Evolutionary conservation across 805 yeast genomes (phyloP).

Genomic region (Starmera amethionina): DNA sequence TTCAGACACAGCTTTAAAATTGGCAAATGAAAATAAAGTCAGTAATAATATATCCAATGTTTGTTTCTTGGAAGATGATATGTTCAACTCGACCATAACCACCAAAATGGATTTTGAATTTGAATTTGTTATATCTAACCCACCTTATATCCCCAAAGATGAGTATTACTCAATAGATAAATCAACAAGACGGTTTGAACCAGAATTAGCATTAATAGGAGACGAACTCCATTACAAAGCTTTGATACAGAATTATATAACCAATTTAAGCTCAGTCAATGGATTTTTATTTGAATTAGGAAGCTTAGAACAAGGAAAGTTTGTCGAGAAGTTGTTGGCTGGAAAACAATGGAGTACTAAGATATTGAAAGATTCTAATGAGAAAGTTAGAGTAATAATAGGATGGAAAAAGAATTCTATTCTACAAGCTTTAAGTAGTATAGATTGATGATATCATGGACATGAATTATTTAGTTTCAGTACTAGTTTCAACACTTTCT

Average conservation of each 20-base stretch:
- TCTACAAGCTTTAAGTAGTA: neutral
- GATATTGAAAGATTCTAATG: conserved; percentile 38
- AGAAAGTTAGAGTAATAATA: conserved; percentile 46
- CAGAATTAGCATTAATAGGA: conserved; percentile 71
- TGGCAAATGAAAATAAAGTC: conserved; percentile 38
- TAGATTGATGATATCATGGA: conserved; percentile 3
- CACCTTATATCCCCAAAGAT: conserved; percentile 66
- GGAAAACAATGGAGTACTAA: conserved; percentile 40
- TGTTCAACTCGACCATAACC: conserved; percentile 1
- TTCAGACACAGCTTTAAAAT: conserved; percentile 38
- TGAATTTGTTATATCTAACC: conserved; percentile 71
- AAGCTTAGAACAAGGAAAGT: conserved; percentile 41
- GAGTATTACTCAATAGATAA: conserved; percentile 30
- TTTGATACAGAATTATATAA: conserved; percentile 36
- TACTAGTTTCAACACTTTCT: conserved; percentile 2
- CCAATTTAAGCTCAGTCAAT: conserved; percentile 26
- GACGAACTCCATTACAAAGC: conserved; percentile 59
- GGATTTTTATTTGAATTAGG: conserved; percentile 79
- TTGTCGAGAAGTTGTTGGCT: conserved; percentile 19
- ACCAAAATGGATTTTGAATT: conserved; percentile 7
- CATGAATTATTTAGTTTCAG: neutral
- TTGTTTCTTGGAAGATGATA: conserved; percentile 2
- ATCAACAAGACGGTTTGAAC: conserved; percentile 70
- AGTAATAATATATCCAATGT: conserved; percentile 5
- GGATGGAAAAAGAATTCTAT: conserved; percentile 39